Base-by-base conservation (phyloP, 2,329 filamentous ascomycete genomes). In the Neonectria ditissima region DNA sequence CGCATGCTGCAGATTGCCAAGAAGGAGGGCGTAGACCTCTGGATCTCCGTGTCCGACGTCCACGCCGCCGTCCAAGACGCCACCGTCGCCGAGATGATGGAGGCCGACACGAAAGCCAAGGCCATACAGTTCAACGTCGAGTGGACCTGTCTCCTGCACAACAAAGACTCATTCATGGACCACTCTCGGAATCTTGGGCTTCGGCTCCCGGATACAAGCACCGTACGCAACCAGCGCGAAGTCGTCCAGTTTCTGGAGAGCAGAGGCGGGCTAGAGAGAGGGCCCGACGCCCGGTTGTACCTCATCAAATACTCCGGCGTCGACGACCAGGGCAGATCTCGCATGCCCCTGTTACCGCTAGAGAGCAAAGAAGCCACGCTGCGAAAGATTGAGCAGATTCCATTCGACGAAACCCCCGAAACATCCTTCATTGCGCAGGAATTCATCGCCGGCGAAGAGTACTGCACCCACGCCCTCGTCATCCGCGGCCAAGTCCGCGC, bases 11-110 rank as follows among this genome's bases (percentile, higher is more conserved):
- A 86, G 9, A 83, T 93, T 26, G 82, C 93, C 43, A 74, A 81
- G 6, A 75, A 78, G 0, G 90, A 94, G 66, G 80, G 83, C 0
- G 84, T 92, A 5, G 86, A 92, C 59, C 77, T 94, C 3, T 94
- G 91, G 91, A 86, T 94, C 3, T 89, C 87, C 20, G 92, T 91
- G 70, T 92, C 91, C 0, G 89, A 88, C n/a, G 87, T 91, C 9
- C 83, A 85, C 1, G 87, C 86, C 1, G 89, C 88, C 0, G 77
- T 90, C 13, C 88, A 91, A 70, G 91, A 94, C 73, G 91, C 87
- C 0, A 76, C 85, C 37, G 89, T 89, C 1, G 89, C 88, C 65
- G 85, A 91, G 60, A 78, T 83, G 3, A 78, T 92, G 18, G 87
- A 91, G 68, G 77, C 79, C 14, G 79, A 83, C 34, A 89, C 88